Base-by-base conservation (phyloP, 2,329 filamentous ascomycete species). In the Exophiala sideris region DNA sequence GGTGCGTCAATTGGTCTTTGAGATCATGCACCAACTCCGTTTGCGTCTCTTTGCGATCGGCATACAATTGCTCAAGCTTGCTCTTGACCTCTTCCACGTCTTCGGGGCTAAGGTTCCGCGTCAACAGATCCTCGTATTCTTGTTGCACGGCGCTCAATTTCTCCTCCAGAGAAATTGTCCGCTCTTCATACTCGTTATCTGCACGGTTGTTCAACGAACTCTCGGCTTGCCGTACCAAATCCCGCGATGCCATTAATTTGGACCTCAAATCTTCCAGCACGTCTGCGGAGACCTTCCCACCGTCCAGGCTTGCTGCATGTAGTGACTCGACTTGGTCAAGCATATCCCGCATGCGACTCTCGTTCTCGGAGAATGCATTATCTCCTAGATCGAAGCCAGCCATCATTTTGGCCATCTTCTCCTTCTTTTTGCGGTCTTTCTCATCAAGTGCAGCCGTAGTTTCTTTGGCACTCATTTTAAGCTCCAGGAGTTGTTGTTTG, bases 391-490 rank as follows among this genome's bases (percentile, higher is more conserved):
- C 92, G 66, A 99, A 97, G 3, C 92, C 91, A 55, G 94, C 94
- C 92, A 99, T 96, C 94, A 99, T 99, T 80, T 96, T 89, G 40
- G 94, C 94, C 94, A 99, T 99, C 74, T 95, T 94, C 76, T 99
- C 94, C 1, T 91, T 90, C 80, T 99, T 99, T 76, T 91, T 91
- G 79, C 91, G 92, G 74, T 97, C 95, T 24, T 99, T 99, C 74
- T 97, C 94, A 64, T 97, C 92, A 16, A 95, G 76, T 12, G 90
- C 87, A 7, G 91, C 91, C 41, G 84, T 91, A 1, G 88, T 92
- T 74, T 97, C 94, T 76, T 94, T 95, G 53, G 92, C 91, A 63
- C 85, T 94, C 88, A 97, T 96, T 76, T 92, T 92, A 44, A 94
- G 91, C 70, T 97, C 91, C 14, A 97, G 80, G 48, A 99, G 83